phyloP scores from a whole-genome alignment of 2,329 filamentous ascomycete species.

The Monilinia fructicola region DNA sequence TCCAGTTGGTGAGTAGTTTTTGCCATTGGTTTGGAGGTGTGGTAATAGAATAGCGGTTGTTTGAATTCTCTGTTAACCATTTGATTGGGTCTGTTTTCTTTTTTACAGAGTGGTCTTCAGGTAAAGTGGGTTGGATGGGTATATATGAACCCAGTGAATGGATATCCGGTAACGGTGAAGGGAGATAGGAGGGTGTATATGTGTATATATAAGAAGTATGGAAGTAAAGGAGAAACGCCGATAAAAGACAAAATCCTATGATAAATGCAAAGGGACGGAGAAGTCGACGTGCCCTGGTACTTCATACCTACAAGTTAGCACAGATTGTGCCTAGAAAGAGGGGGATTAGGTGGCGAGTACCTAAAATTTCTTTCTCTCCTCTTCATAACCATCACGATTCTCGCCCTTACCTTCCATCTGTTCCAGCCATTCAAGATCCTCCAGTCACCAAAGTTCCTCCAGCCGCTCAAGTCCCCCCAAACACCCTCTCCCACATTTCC shows the following conservation, averaged over 20 bases:
- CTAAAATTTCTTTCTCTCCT: neutral
- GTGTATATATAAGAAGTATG: neutral
- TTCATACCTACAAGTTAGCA: neutral
- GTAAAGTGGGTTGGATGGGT: neutral
- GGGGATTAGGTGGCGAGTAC: neutral
- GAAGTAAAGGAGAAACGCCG: neutral
- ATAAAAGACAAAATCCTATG: neutral
- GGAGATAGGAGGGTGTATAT: neutral
- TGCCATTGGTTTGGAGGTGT: neutral
- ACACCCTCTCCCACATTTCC: neutral
- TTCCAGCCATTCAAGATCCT: neutral
- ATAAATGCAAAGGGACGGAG: neutral
- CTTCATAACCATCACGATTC: no score
- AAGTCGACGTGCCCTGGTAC: neutral
- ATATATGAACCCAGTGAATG: conserved; percentile 5
- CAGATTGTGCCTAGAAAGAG: neutral
- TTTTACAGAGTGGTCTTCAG: neutral
- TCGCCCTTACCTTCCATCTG: no score
- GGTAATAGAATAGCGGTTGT: conserved; percentile 38
- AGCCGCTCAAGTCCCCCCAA: no score
- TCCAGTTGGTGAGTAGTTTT: neutral
- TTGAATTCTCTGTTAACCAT: conserved; percentile 42
- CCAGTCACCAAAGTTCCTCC: neutral
- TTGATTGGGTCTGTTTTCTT: conserved; percentile 35
- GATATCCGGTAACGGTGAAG: neutral